Conservation (phyloP, 192 early-diverging fungal species). For the Backusella macrospora region DNA sequence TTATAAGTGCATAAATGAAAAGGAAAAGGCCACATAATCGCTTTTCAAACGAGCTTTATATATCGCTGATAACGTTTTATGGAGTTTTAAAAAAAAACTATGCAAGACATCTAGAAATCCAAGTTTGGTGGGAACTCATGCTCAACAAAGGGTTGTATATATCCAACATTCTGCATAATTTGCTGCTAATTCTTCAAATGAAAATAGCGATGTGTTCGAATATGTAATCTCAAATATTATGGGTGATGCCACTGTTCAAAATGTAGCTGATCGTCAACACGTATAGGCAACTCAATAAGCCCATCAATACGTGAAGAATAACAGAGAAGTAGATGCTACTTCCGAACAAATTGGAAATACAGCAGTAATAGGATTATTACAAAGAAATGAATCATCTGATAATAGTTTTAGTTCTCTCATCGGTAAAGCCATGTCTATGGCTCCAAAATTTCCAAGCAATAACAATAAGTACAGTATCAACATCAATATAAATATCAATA, state of each 20-base stretch:
- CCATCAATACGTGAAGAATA: constrained; percentile 26
- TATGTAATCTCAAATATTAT: constrained; percentile 22
- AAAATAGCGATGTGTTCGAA: constrained; percentile 19
- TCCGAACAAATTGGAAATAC: constrained; percentile 34
- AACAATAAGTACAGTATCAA: neutral
- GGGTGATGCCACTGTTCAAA: neutral
- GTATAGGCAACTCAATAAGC: constrained; percentile 15
- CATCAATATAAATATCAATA: too few relatives aligned
- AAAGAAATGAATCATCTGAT: constrained; percentile 21
- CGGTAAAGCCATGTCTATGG: constrained; percentile 39
- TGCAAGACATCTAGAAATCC: neutral
- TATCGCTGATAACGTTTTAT: neutral
- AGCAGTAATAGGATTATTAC: constrained; percentile 36
- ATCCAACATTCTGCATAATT: neutral
- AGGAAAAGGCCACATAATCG: neutral
- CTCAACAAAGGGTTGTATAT: neutral
- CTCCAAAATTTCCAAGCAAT: constrained; percentile 29
- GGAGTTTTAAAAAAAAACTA: neutral
- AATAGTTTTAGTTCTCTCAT: constrained; percentile 28
- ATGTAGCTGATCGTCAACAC: constrained; percentile 24
- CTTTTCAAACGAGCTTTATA: neutral
- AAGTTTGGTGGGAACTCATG: neutral
- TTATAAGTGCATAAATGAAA: neutral
- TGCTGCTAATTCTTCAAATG: constrained; percentile 12
- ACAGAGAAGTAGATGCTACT: constrained; percentile 13